phyloP scores from a whole-genome alignment of 768 basidiomycete species.

The Galerina sulciceps region DNA sequence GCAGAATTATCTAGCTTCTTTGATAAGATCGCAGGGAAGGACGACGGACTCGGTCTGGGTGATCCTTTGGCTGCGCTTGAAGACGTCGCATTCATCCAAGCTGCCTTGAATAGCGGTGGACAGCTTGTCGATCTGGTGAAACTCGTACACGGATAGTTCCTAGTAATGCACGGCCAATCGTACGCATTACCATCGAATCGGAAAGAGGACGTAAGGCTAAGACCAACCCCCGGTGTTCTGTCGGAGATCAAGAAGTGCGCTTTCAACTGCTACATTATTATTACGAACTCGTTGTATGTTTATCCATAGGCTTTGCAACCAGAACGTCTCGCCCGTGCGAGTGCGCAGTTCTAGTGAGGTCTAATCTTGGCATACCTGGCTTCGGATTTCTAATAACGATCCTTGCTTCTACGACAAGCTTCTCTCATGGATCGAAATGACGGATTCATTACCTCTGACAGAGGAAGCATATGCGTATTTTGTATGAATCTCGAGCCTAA shows the following conservation, averaged over 20 bases:
- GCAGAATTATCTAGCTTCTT: constrained; percentile 65
- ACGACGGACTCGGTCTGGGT: constrained; percentile 53
- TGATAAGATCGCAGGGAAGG: constrained; percentile 50
- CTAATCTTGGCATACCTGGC: not conserved
- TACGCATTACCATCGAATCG: constrained; percentile 14
- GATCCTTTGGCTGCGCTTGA: constrained; percentile 64
- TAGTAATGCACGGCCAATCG: not conserved
- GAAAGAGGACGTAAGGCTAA: constrained; percentile 11
- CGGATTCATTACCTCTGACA: not conserved
- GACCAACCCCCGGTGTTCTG: constrained; percentile 16
- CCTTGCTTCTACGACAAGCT: not conserved
- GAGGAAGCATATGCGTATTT: not conserved
- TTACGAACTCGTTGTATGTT: not conserved
- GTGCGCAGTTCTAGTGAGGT: not conserved
- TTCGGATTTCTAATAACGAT: not conserved
- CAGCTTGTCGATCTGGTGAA: constrained; percentile 57
- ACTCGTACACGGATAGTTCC: constrained; percentile 23
- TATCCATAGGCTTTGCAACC: not conserved
- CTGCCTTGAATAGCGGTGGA: constrained; percentile 70
- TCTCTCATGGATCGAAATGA: not conserved
- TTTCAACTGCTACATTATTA: constrained; percentile 11
- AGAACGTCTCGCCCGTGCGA: constrained; percentile 1
- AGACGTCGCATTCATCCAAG: constrained; percentile 84
- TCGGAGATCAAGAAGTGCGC: constrained; percentile 19
- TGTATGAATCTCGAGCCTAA: not conserved